These are phyloP conservation scores for Pleurotus djamor DNA, from an alignment of 768 basidiomycete genomes.

Conservation along the genomic window DNA sequence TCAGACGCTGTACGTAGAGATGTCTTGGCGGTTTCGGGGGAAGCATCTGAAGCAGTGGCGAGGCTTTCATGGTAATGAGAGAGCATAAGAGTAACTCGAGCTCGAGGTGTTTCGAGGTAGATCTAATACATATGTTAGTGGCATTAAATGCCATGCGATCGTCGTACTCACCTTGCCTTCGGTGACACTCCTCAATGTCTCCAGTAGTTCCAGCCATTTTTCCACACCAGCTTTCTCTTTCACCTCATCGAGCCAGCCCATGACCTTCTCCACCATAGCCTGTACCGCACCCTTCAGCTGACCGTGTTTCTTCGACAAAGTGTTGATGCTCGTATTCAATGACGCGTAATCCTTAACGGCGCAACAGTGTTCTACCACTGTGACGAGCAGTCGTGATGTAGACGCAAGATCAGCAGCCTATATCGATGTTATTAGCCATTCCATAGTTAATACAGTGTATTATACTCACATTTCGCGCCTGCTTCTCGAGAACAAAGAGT, in stretches of 20 bases:
- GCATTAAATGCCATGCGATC: neutral
- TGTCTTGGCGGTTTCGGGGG: constrained; percentile 54
- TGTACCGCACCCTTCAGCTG: constrained; percentile 91
- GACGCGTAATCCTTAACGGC: constrained; percentile 65
- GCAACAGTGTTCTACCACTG: constrained; percentile 71
- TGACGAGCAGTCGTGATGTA: constrained; percentile 83
- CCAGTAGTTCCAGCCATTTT: constrained; percentile 84
- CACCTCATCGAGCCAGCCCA: constrained; percentile 80
- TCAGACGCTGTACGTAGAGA: constrained; percentile 87
- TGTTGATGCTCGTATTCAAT: constrained; percentile 65
- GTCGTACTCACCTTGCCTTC: constrained; percentile 84
- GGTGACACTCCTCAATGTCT: constrained; percentile 87
- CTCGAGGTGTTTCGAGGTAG: constrained; percentile 94
- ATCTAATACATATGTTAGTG: constrained; percentile 49
- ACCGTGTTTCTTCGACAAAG: constrained; percentile 94
- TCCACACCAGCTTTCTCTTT: constrained; percentile 64
- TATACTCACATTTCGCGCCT: constrained; percentile 85
- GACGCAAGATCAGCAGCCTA: constrained; percentile 92
- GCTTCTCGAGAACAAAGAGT: constrained; percentile 88
- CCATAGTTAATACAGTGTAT: neutral
- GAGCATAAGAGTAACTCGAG: constrained; percentile 87
- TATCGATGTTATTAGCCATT: constrained; percentile 4
- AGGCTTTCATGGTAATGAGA: constrained; percentile 83
- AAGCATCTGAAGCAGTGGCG: constrained; percentile 38
- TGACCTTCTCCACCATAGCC: constrained; percentile 85